Conservation (phyloP, 257 asterid species). For the Solanum chaucha region DNA sequence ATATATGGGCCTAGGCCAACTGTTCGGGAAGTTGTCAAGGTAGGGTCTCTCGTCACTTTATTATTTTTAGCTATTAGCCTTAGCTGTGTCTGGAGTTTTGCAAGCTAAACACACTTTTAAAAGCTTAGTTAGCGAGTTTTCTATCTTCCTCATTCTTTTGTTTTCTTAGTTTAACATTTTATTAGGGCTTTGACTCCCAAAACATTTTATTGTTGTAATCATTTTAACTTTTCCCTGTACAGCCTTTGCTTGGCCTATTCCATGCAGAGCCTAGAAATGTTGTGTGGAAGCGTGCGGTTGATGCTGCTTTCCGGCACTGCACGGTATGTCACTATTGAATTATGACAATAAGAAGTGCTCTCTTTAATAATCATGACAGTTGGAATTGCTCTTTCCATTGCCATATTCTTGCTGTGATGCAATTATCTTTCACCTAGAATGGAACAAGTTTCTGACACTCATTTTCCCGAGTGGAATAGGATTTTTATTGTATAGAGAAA, state of each 20-base stretch:
- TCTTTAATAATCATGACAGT: background rate
- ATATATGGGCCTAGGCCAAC: slow-evolving; percentile 53
- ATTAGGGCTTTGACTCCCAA: background rate
- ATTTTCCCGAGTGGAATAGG: background rate
- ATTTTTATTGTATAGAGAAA: background rate
- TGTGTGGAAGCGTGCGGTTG: slow-evolving; percentile 83
- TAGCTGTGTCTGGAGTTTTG: background rate
- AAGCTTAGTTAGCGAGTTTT: background rate
- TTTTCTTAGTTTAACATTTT: background rate
- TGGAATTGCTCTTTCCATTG: background rate
- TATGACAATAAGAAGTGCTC: background rate
- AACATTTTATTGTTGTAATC: background rate
- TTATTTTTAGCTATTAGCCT: background rate
- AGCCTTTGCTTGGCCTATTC: slow-evolving; percentile 86
- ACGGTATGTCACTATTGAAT: slow-evolving; percentile 29
- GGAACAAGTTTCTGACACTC: background rate
- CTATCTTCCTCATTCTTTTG: background rate
- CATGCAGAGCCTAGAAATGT: slow-evolving; percentile 70
- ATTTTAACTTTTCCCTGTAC: slow-evolving; percentile 14
- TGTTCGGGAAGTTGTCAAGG: slow-evolving; percentile 64
- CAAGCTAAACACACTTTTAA: background rate
- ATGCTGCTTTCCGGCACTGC: slow-evolving; percentile 58
- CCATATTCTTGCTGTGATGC: background rate
- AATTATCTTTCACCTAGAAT: background rate
- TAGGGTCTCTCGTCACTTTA: slow-evolving; percentile 8